Evolutionary conservation across 208 protist species (phyloP).

Genomic region (Trichomonas vaginalis): DNA sequence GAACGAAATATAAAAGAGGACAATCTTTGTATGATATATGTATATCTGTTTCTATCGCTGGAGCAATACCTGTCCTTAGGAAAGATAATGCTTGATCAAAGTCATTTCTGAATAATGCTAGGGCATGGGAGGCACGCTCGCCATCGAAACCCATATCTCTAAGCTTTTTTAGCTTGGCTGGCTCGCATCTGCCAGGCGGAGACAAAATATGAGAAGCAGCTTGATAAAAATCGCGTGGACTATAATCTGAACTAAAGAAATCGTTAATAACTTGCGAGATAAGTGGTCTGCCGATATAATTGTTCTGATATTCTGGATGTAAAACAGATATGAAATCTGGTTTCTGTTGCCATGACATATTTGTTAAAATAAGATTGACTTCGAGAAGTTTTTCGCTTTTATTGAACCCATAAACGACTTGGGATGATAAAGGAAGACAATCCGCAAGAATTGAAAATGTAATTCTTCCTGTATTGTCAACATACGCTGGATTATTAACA

Average conservation of each 20-base stretch:
- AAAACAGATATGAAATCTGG: not conserved
- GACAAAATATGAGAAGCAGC: not conserved
- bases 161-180: not conserved
- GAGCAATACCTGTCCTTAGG: not conserved
- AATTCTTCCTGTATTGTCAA: not conserved
- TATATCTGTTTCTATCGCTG: not conserved
- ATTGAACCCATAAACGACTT: not conserved
- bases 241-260: not conserved
- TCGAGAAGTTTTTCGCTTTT: not conserved
- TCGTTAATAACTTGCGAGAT: not conserved
- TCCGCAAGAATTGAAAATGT: not conserved
- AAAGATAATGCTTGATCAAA: not conserved
- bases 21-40: not conserved
- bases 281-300: not conserved
- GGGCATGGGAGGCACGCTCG: not conserved
- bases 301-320: not conserved
- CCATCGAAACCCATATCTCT: not conserved
- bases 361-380: not conserved
- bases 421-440: not conserved
- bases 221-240: not conserved
- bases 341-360: not conserved
- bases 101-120: not conserved
- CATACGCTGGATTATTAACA: not conserved
- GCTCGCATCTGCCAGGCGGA: not conserved
- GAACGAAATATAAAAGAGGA: not conserved